Evolutionary conservation across 441 rosid genomes (phyloP).

Genomic region (California macrophylla): DNA sequence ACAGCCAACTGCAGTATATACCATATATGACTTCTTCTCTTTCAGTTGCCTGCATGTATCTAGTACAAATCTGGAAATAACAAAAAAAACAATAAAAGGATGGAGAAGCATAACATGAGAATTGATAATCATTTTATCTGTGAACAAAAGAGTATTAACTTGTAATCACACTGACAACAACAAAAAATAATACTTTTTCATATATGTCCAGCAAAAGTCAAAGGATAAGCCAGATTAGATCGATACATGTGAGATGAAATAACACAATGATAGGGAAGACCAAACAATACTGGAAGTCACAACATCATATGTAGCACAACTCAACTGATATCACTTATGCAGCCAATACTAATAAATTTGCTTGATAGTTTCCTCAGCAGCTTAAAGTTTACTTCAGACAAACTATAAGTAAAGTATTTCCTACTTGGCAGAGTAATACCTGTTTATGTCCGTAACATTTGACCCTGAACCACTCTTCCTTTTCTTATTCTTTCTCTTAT

Average conservation of each 20-base stretch:
- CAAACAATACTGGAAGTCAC: not conserved
- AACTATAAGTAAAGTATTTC: too few species aligned
- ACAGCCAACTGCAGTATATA: conserved; percentile 71
- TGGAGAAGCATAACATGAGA: not conserved
- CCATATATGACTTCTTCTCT: conserved; percentile 89
- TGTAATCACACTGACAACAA: not conserved
- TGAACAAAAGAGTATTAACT: not conserved
- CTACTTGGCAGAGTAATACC: conserved; percentile 26
- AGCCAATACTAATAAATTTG: too few species aligned
- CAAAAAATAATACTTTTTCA: not conserved
- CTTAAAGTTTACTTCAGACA: too few species aligned
- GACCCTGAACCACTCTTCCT: conserved; percentile 27
- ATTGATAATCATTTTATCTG: not conserved
- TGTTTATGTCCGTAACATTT: conserved; percentile 43
- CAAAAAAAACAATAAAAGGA: not conserved
- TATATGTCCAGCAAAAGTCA: not conserved
- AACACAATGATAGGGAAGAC: not conserved
- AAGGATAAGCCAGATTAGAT: not conserved
- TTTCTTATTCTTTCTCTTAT: conserved; percentile 46
- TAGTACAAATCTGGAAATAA: conserved; percentile 54
- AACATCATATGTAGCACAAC: not conserved
- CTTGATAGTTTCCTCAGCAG: too few species aligned
- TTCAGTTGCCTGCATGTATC: conserved; percentile 68
- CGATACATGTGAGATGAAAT: not conserved
- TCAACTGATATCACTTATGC: not conserved